Base-by-base conservation (phyloP, 495 filamentous ascomycete genomes). In the Chlorociboria aeruginascens region DNA sequence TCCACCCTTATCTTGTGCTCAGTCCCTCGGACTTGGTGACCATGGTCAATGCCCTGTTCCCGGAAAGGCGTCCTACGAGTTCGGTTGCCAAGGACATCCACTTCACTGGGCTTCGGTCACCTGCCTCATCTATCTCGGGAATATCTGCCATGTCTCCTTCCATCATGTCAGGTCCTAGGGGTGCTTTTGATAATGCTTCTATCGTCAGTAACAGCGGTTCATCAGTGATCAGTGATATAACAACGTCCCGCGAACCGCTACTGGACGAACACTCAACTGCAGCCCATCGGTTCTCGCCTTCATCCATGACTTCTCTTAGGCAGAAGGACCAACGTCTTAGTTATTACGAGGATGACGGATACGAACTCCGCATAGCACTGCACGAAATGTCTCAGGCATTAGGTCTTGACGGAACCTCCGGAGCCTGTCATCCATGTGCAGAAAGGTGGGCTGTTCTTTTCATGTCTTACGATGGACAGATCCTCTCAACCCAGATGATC, bases 371-470 rank as follows among this genome's bases (percentile, higher is more conserved):
- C 17, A 61, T 72, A 33, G 78, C 78, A 10, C 68, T 82, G 48
- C 73, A 81, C 37, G 77, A 84, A 50, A 82, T 86, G 82, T 65
- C 59, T 28, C 74, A 79, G 35, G 66, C 68, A 25, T 63, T 85
- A 31, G 81, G 82, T 32, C 52, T 67, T 11, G 81, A 85, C 31
- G 74, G 63, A 17, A 64, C 72, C 11, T 68, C 76, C 45, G 82
- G 82, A 14, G 64, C 70, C 11, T 83, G 78, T 34, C 82, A 86
- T 62, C 82, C 82, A 11, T 85, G 81, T 53, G 82, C 81, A 10
- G 82, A 85, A 60, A 65, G 73, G 37, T 86, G 82, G 82, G 73
- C 80, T 1, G 76, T 92, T 17, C 70, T 93, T 28, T 89, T 87
- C 48, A 74, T 93, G 53, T 80, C 83, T 2, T 63, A 75, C 12